Evolutionary conservation across 495 filamentous ascomycete species (phyloP).

Genomic region (Baudoinia panamericana): DNA sequence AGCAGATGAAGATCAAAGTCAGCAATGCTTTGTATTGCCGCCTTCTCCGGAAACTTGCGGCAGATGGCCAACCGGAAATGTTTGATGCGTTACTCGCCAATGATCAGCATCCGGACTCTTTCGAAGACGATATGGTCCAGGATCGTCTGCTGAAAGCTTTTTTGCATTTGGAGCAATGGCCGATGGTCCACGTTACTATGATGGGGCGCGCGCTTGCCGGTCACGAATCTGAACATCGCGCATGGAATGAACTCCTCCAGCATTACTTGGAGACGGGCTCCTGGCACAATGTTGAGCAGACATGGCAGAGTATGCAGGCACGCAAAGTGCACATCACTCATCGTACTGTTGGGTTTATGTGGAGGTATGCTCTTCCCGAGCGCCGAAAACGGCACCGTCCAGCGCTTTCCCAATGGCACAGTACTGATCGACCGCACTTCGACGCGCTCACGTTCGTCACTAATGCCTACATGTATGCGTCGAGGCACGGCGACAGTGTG

Average conservation of each 20-base stretch:
- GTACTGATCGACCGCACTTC: constrained; percentile 1
- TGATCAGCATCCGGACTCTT: constrained; percentile 63
- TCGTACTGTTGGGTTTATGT: constrained; percentile 6
- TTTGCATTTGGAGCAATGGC: constrained; percentile 37
- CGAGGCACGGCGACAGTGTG: constrained; percentile 27
- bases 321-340: neutral
- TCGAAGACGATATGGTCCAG: constrained; percentile 50
- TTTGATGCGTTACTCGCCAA: constrained; percentile 48
- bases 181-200: constrained; percentile 41
- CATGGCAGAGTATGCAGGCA: constrained; percentile 6
- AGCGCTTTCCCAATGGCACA: too few relatives aligned
- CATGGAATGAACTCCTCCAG: constrained; percentile 34
- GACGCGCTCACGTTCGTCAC: constrained; percentile 26
- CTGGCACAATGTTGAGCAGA: neutral
- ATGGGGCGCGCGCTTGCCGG: constrained; percentile 33
- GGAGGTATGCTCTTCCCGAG: constrained; percentile 4
- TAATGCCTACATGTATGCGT: constrained; percentile 25
- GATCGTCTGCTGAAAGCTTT: constrained; percentile 41
- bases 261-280: constrained; percentile 22
- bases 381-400: neutral
- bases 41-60: constrained; percentile 45
- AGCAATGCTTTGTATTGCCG: constrained; percentile 45
- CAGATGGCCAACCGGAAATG: constrained; percentile 40
- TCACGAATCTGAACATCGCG: constrained; percentile 12
- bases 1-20: constrained; percentile 44